Conservation (phyloP, 441 rosid species). For the Pelargonium fulgidum region DNA sequence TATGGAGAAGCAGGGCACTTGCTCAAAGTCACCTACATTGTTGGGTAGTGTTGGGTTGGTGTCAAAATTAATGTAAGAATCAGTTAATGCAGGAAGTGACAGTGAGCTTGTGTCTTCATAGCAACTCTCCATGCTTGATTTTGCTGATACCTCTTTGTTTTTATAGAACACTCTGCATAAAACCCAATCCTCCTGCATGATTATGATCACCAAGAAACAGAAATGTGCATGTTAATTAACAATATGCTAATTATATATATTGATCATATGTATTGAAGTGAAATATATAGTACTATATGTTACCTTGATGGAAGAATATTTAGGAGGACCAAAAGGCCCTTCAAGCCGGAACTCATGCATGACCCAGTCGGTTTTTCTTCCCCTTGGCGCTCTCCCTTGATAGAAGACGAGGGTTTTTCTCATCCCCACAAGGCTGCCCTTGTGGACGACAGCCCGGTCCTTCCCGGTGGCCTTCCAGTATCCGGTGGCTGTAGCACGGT, state of each 20-base stretch:
- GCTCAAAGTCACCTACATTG: conserved; percentile 22
- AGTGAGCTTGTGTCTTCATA: conserved; percentile 30
- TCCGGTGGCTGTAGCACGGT: conserved; percentile 24
- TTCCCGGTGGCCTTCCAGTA: conserved; percentile 69
- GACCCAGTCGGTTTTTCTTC: conserved; percentile 50
- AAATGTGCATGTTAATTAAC: too few relatives aligned
- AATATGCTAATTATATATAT: too few relatives aligned
- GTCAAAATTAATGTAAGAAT: conserved; percentile 41
- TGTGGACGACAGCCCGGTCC: conserved; percentile 32
- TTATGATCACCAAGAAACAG: not conserved
- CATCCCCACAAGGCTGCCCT: conserved; percentile 50
- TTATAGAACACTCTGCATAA: conserved; percentile 49
- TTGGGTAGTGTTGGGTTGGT: conserved; percentile 26
- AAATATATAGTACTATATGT: not conserved
- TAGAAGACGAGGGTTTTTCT: conserved; percentile 62
- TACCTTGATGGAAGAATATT: conserved; percentile 34
- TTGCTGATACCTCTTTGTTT: conserved; percentile 28
- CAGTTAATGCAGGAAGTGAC: conserved; percentile 46
- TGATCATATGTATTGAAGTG: too few relatives aligned
- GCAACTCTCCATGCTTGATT: conserved; percentile 31
- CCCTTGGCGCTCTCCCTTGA: conserved; percentile 61
- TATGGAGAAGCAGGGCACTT: conserved; percentile 76
- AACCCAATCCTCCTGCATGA: conserved; percentile 58
- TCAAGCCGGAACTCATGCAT: conserved; percentile 63
- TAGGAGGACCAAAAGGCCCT: conserved; percentile 29